Evolutionary conservation across 2,329 filamentous ascomycete genomes (phyloP), one percentile per base, ranked within the genome.

Genomic region (Alternaria ventricosa): DNA sequence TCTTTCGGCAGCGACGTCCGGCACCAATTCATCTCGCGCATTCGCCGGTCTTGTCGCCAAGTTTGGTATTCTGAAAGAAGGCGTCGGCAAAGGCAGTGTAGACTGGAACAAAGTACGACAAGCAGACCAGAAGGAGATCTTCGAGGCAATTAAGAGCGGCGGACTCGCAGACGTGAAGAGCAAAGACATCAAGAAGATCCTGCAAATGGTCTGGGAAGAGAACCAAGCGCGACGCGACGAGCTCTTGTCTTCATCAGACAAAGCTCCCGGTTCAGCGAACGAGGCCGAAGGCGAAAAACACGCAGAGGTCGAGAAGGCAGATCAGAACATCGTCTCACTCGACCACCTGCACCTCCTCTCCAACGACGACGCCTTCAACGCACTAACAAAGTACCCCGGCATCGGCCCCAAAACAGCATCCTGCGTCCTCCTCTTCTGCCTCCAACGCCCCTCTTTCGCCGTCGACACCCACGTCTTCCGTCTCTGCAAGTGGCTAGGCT

Each of bases 101-200:
- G 84, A 94, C 74, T 95, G 91, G 90, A 87, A 93, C 69, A 88
- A 87, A 10, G 89, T 94, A 2, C 87, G 88, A 22, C 78, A 82
- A 25, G 87, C 89, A 2, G 78, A 87, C 1, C 75, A 87, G 5
- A 82, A 86, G 43, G 87, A 90, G 6, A 83, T 96, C n/a, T 87
- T 87, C 49, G 81, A 90, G 55, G 87, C 91, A 0, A 93, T 96
- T 73, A 89, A 88, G 69, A 80, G 82, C 8, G 92, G 92, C 10
- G 93, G 93, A 0, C 82, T 94, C 3, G 90, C 88, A 3, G 85
- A 87, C n/a, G 84, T 84, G 15, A 96, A 94, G 79, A 89, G 88
- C 63, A 89, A 86, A 56, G 84, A 90, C 68, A 92, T 96, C 73
- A 93, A 94, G 76, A 80, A 81, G 15, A 93, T 93, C 36, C 83